Evolutionary conservation across 1,139 yeast genomes (phyloP).

Genomic region (Yamadazyma siamensis): DNA sequence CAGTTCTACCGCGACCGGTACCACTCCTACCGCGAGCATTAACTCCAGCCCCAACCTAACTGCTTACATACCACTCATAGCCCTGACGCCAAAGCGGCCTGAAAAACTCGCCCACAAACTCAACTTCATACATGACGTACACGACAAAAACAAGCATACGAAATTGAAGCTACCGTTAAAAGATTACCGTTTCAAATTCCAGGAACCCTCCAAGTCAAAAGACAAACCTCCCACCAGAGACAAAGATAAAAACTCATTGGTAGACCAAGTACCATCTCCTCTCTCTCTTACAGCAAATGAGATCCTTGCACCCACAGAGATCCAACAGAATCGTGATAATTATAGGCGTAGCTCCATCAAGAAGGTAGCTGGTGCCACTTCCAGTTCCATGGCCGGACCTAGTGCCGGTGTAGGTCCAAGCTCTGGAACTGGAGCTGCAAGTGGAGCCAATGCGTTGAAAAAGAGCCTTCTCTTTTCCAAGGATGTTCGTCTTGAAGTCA

Average conservation of each 20-base stretch:
- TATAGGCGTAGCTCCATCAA: slow-evolving; percentile 4
- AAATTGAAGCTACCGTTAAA: slow-evolving; percentile 14
- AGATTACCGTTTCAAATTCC: slow-evolving; percentile 33
- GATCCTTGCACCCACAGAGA: slow-evolving; percentile 7
- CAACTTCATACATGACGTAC: too few relatives aligned
- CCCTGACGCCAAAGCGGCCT: too few relatives aligned
- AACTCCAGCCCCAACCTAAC: slow-evolving; percentile 3
- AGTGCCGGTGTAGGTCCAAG: too few relatives aligned
- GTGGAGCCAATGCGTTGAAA: slow-evolving; percentile 3
- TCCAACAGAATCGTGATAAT: slow-evolving; percentile 9
- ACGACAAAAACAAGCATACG: too few relatives aligned
- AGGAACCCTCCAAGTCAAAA: slow-evolving; percentile 15
- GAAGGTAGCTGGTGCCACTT: slow-evolving; percentile 6
- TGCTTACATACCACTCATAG: too few relatives aligned
- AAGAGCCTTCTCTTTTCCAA: slow-evolving; percentile 34
- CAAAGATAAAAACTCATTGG: too few relatives aligned
- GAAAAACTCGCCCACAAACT: too few relatives aligned
- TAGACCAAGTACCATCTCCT: slow-evolving; percentile 22
- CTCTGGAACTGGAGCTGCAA: too few relatives aligned
- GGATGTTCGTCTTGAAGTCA: slow-evolving; percentile 35
- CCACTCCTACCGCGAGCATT: not conserved
- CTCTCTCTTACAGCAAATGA: slow-evolving; percentile 16
- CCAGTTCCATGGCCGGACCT: too few relatives aligned
- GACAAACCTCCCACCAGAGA: too few relatives aligned
- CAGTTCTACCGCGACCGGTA: too few relatives aligned